phyloP scores from a whole-genome alignment of 2,329 filamentous ascomycete species.

The Pseudogymnoascus pannorum region DNA sequence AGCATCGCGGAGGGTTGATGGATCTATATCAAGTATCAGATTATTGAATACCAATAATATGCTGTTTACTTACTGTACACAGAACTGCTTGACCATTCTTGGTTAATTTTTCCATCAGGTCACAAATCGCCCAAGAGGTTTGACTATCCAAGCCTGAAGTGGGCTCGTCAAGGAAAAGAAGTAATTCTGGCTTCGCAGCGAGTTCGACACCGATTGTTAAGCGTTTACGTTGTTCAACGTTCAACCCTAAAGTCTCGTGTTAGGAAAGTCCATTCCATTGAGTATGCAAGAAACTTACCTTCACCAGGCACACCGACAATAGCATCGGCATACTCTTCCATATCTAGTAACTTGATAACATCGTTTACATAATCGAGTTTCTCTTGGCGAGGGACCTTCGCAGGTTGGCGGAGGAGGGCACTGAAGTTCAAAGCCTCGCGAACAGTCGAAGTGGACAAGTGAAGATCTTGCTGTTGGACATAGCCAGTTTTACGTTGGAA shows the following conservation, averaged over 20 bases:
- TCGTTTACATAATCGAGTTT: constrained; percentile 85
- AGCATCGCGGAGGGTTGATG: constrained; percentile 48
- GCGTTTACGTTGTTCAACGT: constrained; percentile 55
- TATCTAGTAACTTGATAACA: constrained; percentile 55
- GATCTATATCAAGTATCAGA: neutral
- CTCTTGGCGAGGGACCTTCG: constrained; percentile 60
- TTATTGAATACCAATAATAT: constrained; percentile 46
- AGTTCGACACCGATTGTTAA: constrained; percentile 54
- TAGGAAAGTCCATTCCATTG: neutral
- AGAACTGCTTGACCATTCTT: constrained; percentile 46
- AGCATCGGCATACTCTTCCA: constrained; percentile 59
- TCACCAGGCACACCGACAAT: constrained; percentile 57
- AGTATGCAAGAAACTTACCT: constrained; percentile 27
- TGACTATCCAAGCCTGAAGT: constrained; percentile 56
- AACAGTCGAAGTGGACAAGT: constrained; percentile 74
- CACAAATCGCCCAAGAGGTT: constrained; percentile 55
- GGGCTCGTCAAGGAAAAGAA: constrained; percentile 57
- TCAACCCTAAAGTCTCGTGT: constrained; percentile 30
- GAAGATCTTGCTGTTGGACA: constrained; percentile 86
- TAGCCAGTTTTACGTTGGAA: constrained; percentile 75
- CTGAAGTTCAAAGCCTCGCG: constrained; percentile 83
- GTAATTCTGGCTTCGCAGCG: constrained; percentile 47
- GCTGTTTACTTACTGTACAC: constrained; percentile 36
- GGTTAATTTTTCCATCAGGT: constrained; percentile 55
- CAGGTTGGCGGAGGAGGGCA: constrained; percentile 79